Evolutionary conservation across 2,329 filamentous ascomycete species (phyloP).

Genomic region (Fusarium decemcellulare): DNA sequence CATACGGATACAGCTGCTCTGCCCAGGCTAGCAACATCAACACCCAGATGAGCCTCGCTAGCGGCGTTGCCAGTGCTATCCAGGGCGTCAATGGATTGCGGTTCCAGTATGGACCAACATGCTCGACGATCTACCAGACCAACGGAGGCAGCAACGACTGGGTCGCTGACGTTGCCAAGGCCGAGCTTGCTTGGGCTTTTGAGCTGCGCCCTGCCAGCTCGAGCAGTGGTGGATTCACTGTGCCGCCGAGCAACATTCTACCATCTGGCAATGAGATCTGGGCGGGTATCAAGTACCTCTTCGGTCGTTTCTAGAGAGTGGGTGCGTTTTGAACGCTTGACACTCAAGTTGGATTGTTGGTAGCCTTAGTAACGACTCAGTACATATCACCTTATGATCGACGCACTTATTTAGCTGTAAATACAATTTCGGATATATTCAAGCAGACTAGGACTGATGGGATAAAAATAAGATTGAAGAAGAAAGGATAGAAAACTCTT

Average conservation of each 20-base stretch:
- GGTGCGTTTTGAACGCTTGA: too few species aligned
- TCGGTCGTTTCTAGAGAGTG: not conserved
- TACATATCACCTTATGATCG: too few species aligned
- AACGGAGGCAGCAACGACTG: conserved; percentile 63
- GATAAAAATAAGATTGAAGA: too few species aligned
- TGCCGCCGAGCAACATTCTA: conserved; percentile 51
- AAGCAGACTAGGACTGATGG: too few species aligned
- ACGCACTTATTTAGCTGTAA: too few species aligned
- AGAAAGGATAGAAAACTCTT: too few species aligned
- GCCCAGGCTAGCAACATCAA: conserved; percentile 61
- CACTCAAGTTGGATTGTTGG: too few species aligned
- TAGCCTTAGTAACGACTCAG: too few species aligned
- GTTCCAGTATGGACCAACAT: conserved; percentile 66
- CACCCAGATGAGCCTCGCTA: conserved; percentile 64
- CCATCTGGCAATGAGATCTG: conserved; percentile 60
- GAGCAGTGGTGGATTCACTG: conserved; percentile 36
- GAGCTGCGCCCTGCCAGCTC: conserved; percentile 55
- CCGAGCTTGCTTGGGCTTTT: conserved; percentile 58
- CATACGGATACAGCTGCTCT: conserved; percentile 73
- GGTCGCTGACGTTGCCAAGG: conserved; percentile 57
- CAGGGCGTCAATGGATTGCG: conserved; percentile 54
- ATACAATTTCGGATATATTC: too few species aligned
- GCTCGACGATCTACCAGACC: conserved; percentile 73
- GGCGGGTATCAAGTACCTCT: conserved; percentile 59
- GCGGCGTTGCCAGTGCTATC: conserved; percentile 66